Percentiles rank a stretch among this genome's conserved stretches.
Evolutionary conservation across 2,329 filamentous ascomycete species (phyloP).

Genomic region (Cadophora malorum): DNA sequence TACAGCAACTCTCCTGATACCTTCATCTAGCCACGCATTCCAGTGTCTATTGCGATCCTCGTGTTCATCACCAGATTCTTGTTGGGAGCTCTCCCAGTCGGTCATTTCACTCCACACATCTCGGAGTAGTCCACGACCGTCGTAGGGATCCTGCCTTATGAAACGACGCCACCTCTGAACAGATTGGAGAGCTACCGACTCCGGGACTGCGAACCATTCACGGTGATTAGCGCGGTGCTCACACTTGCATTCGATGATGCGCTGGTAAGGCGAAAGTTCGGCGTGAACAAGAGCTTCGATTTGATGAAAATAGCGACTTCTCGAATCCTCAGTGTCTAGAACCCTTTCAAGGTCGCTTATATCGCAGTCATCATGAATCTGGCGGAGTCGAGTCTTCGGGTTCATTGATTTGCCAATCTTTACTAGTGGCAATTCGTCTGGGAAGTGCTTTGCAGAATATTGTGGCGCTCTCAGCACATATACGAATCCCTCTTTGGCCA

Average conservation of each 20-base stretch:
- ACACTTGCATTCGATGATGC: background rate
- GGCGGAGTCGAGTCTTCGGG: background rate
- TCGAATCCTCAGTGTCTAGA: background rate
- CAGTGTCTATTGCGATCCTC: background rate
- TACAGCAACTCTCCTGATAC: background rate
- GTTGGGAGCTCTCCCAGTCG: background rate
- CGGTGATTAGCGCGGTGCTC: background rate
- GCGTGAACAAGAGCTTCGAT: background rate
- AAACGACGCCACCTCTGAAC: slow-evolving; percentile 8
- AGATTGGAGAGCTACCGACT: background rate
- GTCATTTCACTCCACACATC: slow-evolving; percentile 6
- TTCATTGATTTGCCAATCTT: background rate
- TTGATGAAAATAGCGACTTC: background rate
- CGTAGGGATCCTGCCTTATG: background rate
- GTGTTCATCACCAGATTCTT: background rate
- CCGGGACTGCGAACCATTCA: background rate
- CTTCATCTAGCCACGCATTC: background rate
- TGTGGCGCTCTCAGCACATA: background rate
- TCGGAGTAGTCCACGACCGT: background rate
- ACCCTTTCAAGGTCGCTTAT: background rate
- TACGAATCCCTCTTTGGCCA: background rate
- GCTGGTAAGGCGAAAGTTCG: background rate
- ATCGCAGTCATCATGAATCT: background rate
- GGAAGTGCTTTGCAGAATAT: background rate
- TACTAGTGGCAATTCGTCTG: background rate